These are phyloP conservation scores for Amylocarpus encephaloides DNA, from an alignment of 2,329 filamentous ascomycete genomes.

Conservation along the genomic window DNA sequence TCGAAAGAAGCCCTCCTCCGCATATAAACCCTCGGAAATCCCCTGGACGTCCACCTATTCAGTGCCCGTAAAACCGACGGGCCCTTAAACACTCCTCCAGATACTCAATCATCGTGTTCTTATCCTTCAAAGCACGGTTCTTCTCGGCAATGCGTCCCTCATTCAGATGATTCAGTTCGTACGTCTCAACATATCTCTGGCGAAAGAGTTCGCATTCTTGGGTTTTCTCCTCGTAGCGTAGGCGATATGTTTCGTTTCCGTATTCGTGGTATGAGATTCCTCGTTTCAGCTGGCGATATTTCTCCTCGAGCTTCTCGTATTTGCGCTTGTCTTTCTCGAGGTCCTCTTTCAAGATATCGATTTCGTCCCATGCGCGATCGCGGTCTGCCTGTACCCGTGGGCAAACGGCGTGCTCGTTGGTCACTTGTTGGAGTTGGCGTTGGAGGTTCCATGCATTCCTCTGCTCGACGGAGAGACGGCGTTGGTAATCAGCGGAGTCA, in stretches of 20 bases:
- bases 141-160: conserved; percentile 14
- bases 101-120: conserved; percentile 1
- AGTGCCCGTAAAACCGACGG: conserved; percentile 15
- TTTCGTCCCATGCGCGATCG: conserved; percentile 11
- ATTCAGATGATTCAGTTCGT: conserved; percentile 12
- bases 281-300: conserved; percentile 16
- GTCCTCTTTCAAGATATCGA: conserved; percentile 11
- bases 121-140: neutral
- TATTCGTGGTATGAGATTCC: conserved; percentile 2
- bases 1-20: neutral
- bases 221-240: conserved; percentile 21
- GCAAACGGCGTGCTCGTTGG: neutral
- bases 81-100: conserved; percentile 14
- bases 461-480: conserved; percentile 16
- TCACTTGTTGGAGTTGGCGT: conserved; percentile 2
- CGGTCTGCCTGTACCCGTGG: conserved; percentile 11
- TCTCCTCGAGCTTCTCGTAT: conserved; percentile 21
- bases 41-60: conserved; percentile 1
- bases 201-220: conserved; percentile 19
- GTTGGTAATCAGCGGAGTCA: conserved; percentile 15
- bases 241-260: conserved; percentile 10
- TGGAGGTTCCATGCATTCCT: conserved; percentile 15
- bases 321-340: conserved; percentile 13
- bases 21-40: neutral
- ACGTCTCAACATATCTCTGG: conserved; percentile 12